A percentile compares a stretch with the other conserved stretches of the same genome.
Conservation (phyloP, 1,139 yeast species). For the Yamadazyma friedrichii region DNA sequence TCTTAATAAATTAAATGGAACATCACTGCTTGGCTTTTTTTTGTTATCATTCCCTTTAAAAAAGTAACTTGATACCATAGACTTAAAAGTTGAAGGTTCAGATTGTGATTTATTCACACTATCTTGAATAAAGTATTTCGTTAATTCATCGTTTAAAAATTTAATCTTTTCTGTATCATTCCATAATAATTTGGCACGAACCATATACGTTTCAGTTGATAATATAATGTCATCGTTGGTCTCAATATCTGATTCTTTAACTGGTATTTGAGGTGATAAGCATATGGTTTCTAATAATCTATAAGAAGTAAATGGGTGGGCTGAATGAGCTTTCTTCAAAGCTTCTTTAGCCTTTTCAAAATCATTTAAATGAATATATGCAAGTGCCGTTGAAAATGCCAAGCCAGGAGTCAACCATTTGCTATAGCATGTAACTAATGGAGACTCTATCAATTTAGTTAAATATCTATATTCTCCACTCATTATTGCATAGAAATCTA, state of each 20-base stretch:
- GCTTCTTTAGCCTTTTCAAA: slow-evolving; percentile 44
- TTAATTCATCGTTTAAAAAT: slow-evolving; percentile 49
- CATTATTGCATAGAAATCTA: slow-evolving; percentile 74
- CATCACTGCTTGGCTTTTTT: slow-evolving; percentile 18
- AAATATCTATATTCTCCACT: slow-evolving; percentile 66
- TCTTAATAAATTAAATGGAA: slow-evolving; percentile 62
- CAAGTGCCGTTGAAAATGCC: slow-evolving; percentile 65
- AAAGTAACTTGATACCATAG: slow-evolving; percentile 16
- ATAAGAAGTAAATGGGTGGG: slow-evolving; percentile 61
- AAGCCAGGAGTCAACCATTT: slow-evolving; percentile 77
- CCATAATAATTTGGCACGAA: slow-evolving; percentile 52
- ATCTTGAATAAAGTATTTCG: slow-evolving; percentile 24
- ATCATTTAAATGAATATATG: slow-evolving; percentile 46
- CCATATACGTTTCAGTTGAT: slow-evolving; percentile 51
- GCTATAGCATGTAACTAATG: slow-evolving; percentile 54
- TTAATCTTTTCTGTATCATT: slow-evolving; percentile 42
- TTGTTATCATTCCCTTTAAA: slow-evolving; percentile 14
- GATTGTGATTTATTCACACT: slow-evolving; percentile 12
- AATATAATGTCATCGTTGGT: slow-evolving; percentile 28
- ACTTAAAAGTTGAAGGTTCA: slow-evolving; percentile 11
- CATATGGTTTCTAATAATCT: slow-evolving; percentile 47
- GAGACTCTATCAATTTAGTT: slow-evolving; percentile 52
- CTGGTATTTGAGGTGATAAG: slow-evolving; percentile 18
- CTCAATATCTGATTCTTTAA: slow-evolving; percentile 23
- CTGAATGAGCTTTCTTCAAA: slow-evolving; percentile 49